Conservation (phyloP, 2,329 filamentous ascomycete genomes). For the Westerdykella sp. region DNA sequence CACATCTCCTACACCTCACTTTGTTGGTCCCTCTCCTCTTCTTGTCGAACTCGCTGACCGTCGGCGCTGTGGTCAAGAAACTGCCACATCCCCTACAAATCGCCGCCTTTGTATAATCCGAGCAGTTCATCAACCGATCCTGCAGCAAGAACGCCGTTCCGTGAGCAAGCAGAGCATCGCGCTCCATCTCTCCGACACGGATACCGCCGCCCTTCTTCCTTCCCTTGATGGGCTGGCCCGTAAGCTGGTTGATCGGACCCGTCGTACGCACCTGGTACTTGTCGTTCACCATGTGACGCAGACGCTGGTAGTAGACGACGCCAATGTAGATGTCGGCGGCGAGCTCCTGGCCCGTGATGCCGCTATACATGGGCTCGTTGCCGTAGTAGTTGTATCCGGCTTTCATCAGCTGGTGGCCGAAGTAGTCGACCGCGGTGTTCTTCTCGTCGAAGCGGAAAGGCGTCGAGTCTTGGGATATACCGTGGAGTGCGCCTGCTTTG, state of each 20-base stretch:
- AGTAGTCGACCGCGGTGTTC: constrained; percentile 87
- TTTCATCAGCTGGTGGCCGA: constrained; percentile 89
- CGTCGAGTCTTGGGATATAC: constrained; percentile 90
- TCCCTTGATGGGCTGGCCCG: constrained; percentile 95
- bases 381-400: constrained; percentile 98
- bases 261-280: constrained; percentile 98
- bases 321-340: constrained; percentile 94
- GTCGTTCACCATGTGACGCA: constrained; percentile 99
- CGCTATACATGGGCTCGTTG: constrained; percentile 98
- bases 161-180: constrained; percentile 89
- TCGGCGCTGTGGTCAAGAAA: constrained; percentile 82
- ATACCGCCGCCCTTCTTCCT: constrained; percentile 96
- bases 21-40: constrained; percentile 60
- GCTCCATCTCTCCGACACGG: constrained; percentile 98
- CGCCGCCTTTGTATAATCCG: constrained; percentile 84
- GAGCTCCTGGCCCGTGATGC: constrained; percentile 91
- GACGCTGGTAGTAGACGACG: constrained; percentile 94
- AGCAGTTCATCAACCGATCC: constrained; percentile 94
- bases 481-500: constrained; percentile 89
- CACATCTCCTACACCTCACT: constrained; percentile 75
- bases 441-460: constrained; percentile 93
- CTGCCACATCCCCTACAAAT: constrained; percentile 84
- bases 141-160: constrained; percentile 92
- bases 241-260: constrained; percentile 81
- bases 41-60: constrained; percentile 51